phyloP scores from a whole-genome alignment of 2,329 filamentous ascomycete genomes.

The Diaporthe capsici region DNA sequence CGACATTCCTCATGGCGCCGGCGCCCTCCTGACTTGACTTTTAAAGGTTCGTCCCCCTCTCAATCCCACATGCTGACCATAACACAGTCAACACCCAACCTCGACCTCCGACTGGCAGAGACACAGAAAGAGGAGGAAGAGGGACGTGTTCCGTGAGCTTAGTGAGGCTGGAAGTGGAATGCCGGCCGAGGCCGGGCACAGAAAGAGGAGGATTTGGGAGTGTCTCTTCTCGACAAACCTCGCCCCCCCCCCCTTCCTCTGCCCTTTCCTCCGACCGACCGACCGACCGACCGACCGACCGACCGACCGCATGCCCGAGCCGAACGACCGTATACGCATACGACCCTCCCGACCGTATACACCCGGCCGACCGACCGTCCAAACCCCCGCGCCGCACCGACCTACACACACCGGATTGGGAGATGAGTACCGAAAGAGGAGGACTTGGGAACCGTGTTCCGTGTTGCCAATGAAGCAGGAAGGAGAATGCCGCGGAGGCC shows the following conservation, averaged over 20 bases:
- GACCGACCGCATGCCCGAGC: constrained; percentile 17
- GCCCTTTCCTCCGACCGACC: background rate
- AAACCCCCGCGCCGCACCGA: background rate
- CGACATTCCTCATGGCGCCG: background rate
- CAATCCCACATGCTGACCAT: background rate
- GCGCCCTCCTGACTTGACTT: background rate
- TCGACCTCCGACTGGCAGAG: background rate
- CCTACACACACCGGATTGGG: background rate
- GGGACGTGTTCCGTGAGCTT: constrained; percentile 3
- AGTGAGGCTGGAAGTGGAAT: constrained; percentile 17
- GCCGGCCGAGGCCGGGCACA: constrained; percentile 1
- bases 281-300: background rate
- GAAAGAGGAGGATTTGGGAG: background rate
- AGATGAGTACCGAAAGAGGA: constrained; percentile 32
- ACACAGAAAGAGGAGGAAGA: constrained; percentile 9
- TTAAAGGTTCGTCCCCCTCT: background rate
- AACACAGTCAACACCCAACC: background rate
- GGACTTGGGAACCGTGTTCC: constrained; percentile 20
- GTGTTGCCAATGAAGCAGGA: constrained; percentile 10
- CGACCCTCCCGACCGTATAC: constrained; percentile 15
- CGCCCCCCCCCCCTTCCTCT: background rate
- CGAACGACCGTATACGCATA: constrained; percentile 13
- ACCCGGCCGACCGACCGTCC: background rate
- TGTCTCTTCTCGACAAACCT: constrained; percentile 18
- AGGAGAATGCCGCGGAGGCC: constrained; percentile 12